Base-by-base conservation (phyloP, 2,329 filamentous ascomycete species). In the Claviceps pusilla region DNA sequence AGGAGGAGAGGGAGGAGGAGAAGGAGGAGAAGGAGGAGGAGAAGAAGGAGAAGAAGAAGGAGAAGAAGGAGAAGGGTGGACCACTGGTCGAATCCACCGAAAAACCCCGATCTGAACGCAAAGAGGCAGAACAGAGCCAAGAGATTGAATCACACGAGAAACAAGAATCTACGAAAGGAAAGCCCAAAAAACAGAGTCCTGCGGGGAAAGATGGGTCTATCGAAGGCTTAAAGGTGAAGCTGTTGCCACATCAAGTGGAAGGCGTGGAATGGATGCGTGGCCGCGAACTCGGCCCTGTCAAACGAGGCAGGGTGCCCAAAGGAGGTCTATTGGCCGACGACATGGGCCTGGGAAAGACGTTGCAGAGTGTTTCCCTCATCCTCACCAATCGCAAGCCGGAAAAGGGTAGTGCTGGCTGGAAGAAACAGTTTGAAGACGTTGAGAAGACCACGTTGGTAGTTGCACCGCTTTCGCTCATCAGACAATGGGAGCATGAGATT, bases 251-350 rank as follows among this genome's bases (percentile, higher is more conserved):
- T 70, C 93, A 98, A 69, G 82, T 96, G 14, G 88, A 95, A 54
- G 93, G 93, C 62, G 85, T 97, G 1, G 81, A 84, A 55, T 98
- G 93, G 91, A 95, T 98, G 89, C 84, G 80, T 54, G 87, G 90
- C 56, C 89, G 94, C 63, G 93, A 98, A 70, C 83, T 89, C 11
- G 90, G 91, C 2, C 82, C 83, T 19, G 82, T 87, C 57, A 95
- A 93, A 71, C 86, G 84, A 61, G 87, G 87, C 56, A 80, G 73
- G 57, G 78, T 94, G 10, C 89, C 91, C 35, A 93, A 94, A 62
- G 93, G 93, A 41, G 93, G 93, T 19, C 95, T 98, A 58, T 77
- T 98, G 41, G 93, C 93, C 19, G 93, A 98, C 63, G 93, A 98
- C 66, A 94, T 97, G 91, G 91, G 91, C 60, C 74, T 97, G 14